Evolutionary conservation across 176 grass and related monocot species (phyloP).

Genomic region (Microstegium vimineum): DNA sequence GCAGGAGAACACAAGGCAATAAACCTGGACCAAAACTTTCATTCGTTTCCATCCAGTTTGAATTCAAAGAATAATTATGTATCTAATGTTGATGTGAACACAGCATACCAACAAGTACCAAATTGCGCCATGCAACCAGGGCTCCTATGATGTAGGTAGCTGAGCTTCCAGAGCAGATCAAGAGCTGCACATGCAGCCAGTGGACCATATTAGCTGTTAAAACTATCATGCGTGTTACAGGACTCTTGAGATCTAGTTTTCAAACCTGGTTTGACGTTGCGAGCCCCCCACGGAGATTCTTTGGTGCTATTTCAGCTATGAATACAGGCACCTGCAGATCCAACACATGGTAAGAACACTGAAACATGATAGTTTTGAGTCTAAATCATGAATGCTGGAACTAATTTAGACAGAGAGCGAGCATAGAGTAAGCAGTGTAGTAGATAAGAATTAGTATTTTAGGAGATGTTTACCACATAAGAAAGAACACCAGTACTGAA

Average conservation of each 20-base stretch:
- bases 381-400: background rate
- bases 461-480: constrained; percentile 56
- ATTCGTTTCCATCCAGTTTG: background rate
- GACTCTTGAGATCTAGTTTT: background rate
- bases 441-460: background rate
- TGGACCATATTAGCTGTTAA: background rate
- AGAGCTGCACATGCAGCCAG: constrained; percentile 30
- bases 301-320: constrained; percentile 76
- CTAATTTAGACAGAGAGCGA: background rate
- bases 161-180: constrained; percentile 52
- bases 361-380: background rate
- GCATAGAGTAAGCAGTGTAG: background rate
- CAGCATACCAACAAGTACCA: constrained; percentile 60
- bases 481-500: constrained; percentile 75
- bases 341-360: background rate
- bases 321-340: constrained; percentile 55
- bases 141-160: constrained; percentile 62
- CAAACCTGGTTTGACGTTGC: constrained; percentile 61
- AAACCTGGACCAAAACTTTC: constrained; percentile 39
- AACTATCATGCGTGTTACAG: background rate
- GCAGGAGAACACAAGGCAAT: constrained; percentile 49
- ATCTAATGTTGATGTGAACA: constrained; percentile 4
- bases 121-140: constrained; percentile 54
- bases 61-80: constrained; percentile 9
- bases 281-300: constrained; percentile 62